Percentiles rank a stretch among this genome's conserved stretches.
Evolutionary conservation across 345 rosid species (phyloP).

Genomic region (Salix udensis): DNA sequence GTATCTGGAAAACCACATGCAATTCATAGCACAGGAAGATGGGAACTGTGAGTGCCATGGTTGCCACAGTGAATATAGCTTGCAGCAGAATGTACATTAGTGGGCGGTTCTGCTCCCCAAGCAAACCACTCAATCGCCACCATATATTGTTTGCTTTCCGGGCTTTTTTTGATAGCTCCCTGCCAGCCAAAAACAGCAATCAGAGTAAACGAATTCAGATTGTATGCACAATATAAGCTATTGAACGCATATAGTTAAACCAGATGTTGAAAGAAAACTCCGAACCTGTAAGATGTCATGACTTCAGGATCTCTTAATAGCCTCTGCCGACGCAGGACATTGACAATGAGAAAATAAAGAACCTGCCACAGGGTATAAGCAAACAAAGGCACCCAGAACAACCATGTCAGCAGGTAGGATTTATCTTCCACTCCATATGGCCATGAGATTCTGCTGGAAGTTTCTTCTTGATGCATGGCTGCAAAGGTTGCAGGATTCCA

Average conservation of each 20-base stretch:
- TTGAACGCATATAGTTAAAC: background rate
- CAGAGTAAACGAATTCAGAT: background rate
- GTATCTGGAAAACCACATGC: conserved; percentile 68
- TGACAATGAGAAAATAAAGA: conserved; percentile 82
- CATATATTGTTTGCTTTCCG: conserved; percentile 77
- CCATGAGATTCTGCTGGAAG: conserved; percentile 63
- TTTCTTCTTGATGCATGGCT: conserved; percentile 87
- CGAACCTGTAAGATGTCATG: conserved; percentile 94
- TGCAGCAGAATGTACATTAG: conserved; percentile 76
- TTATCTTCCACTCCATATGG: conserved; percentile 77
- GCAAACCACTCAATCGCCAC: conserved; percentile 82
- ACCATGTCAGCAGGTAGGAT: conserved; percentile 72
- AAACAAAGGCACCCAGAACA: conserved; percentile 76
- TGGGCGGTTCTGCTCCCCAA: conserved; percentile 78
- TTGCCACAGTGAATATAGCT: conserved; percentile 81
- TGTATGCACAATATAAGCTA: background rate
- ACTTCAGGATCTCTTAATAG: conserved; percentile 95
- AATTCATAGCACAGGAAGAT: conserved; percentile 74
- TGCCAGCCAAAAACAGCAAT: conserved; percentile 8
- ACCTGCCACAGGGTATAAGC: conserved; percentile 90
- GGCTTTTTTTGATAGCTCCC: conserved; percentile 88
- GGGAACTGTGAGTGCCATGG: conserved; percentile 89
- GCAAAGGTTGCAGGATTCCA: conserved; percentile 91
- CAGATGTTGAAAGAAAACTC: background rate
- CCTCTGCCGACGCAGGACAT: conserved; percentile 88